Conservation (phyloP, 1,139 yeast genomes). For the Eremothecium cymbalariae region DNA sequence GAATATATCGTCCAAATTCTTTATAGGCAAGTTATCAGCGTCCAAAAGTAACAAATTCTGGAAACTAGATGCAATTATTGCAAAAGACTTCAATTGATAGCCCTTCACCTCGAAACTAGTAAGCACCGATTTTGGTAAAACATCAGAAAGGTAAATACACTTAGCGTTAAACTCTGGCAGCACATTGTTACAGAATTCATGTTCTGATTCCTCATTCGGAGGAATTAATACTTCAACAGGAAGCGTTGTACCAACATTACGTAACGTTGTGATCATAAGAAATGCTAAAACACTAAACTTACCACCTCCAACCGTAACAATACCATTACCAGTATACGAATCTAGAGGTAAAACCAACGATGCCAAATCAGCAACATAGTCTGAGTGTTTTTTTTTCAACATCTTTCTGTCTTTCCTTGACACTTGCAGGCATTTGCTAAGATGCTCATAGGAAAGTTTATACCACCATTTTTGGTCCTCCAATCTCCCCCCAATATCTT, state of each 20-base stretch:
- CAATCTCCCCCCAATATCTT: slow-evolving; percentile 24
- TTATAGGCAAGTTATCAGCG: slow-evolving; percentile 65
- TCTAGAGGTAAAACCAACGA: slow-evolving; percentile 38
- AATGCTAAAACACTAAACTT: slow-evolving; percentile 65
- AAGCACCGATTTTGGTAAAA: slow-evolving; percentile 42
- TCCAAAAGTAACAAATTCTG: slow-evolving; percentile 70
- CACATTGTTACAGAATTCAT: slow-evolving; percentile 53
- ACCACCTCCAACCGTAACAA: slow-evolving; percentile 80
- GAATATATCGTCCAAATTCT: slow-evolving; percentile 48
- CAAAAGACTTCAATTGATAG: slow-evolving; percentile 71
- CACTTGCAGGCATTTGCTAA: slow-evolving; percentile 34
- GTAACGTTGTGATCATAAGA: slow-evolving; percentile 53
- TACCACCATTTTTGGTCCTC: slow-evolving; percentile 21
- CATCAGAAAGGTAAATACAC: slow-evolving; percentile 56
- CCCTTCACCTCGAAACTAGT: slow-evolving; percentile 52
- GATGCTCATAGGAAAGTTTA: slow-evolving; percentile 18
- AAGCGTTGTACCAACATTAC: slow-evolving; percentile 53
- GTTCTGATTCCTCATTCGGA: slow-evolving; percentile 54
- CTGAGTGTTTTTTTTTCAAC: slow-evolving; percentile 45
- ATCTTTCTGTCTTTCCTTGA: slow-evolving; percentile 39
- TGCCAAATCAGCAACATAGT: slow-evolving; percentile 46
- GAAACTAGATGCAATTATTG: slow-evolving; percentile 65
- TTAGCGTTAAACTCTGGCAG: slow-evolving; percentile 62
- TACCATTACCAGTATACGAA: slow-evolving; percentile 59
- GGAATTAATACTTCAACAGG: slow-evolving; percentile 80